Base-by-base conservation (phyloP, 768 basidiomycete genomes). In the Clavaria fumosa region DNA sequence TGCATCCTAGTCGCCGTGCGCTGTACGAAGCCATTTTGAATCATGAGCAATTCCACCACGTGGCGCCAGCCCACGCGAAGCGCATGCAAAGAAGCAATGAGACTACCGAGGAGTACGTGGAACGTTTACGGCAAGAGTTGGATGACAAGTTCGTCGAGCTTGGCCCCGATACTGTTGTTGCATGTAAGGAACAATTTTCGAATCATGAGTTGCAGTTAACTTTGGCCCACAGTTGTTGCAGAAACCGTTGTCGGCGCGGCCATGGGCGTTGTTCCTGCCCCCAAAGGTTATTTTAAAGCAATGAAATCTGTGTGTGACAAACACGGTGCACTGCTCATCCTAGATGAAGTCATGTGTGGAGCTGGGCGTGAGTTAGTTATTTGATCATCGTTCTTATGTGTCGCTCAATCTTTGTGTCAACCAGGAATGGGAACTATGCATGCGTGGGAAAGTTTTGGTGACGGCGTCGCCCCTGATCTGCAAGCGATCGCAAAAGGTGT, bases 401-500 rank as follows among this genome's bases (percentile, higher is more conserved):
- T 7, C 17, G 7, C 15, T 35, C 5, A 34, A 23, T 27, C 24
- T 33, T 26, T 10, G 24, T 36, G 88, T 10, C 23, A 23, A 6
- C 37, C 43, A 85, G 81, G 84, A 20, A 83, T 89, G 75, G 88
- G 88, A 2, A 83, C 80, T 5, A 50, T 85, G 31, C 88, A 90
- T 50, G 81, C 72, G 14, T 90, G 86, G 88, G 67, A 90, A 50
- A 78, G 72, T 30, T 76, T 75, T 46, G 83, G 82, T 23, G 83
- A 88, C 47, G 76, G 75, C 18, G 70, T 64, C 24, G 59, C 72
- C 11, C 88, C 89, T 27, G 88, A 91, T 56, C 64, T 91, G 21
- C 86, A 91, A 56, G 81, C 83, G 4, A 66, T 90, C 21, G 89
- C 86, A 1, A 91, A 93, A 54, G 85, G 88, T 10, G n/a, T n/a